Base-by-base conservation (phyloP, 345 rosid genomes). In the Firmiana major region DNA sequence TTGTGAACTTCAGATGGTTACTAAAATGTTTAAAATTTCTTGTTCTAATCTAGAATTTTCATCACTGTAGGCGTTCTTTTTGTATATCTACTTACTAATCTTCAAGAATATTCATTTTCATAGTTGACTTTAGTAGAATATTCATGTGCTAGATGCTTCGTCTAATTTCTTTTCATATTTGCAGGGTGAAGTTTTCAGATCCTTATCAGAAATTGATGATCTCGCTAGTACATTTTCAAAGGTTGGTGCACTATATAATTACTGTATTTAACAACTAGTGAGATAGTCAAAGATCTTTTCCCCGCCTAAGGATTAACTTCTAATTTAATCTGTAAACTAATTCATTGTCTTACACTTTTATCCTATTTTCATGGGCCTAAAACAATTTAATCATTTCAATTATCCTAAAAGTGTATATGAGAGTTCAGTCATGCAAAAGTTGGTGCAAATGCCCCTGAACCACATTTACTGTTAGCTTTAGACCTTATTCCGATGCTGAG, bases 181-280 rank as follows among this genome's bases (percentile, higher is more conserved):
- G 21, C 86, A 96, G 99, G 92, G 84, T 68, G 97, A 83, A 71
- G 88, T 78, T 66, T 81, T 87, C 67, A 85, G 90, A 79, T 87
- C 91, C 70, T 59, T 85, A 11, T 86, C 97, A n/a, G 91, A 89
- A 63, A 80, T 92, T 59, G 97, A 96, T 84, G 99, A 96, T 87
- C 94, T 93, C 79, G 80, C 91, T 75, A 84, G 77, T 82, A 84
- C 99, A 63, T 93, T 96, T 86, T 90, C 94, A 75, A 86, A 93
- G 99, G 99, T 96, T 77, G 79, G 94, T 75, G 48, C 10, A 75
- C 70, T 54, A 53, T 63, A 46, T 58, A 21, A 40, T 57, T 72
- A 58, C 42, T 31, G 6, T 17, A 28, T 28, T 68, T 9, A 77
- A n/a, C 46, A 19, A 42, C 38, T 7, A 9, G 10, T 11, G 11